Base-by-base conservation (phyloP, 495 filamentous ascomycete species). In the Friedmanniomyces endolithicus region DNA sequence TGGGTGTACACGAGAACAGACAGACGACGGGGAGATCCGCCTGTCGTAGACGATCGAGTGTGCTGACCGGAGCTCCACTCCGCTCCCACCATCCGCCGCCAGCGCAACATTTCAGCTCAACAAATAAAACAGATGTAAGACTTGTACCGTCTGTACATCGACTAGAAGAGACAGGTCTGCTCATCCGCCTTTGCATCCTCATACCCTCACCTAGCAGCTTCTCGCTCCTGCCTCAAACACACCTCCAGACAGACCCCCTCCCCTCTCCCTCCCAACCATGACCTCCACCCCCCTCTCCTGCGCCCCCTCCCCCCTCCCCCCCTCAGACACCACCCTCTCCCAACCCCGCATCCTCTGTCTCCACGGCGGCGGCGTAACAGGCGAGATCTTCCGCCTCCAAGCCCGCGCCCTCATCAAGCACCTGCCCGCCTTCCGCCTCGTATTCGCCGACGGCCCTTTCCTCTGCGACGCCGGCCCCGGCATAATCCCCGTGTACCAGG, bases 331-430 rank as follows among this genome's bases (percentile, higher is more conserved):
- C 24, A n/a, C 47, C 16, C 24, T 34, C 47, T n/a, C 3, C 34
- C 31, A 19, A 43, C 80, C 80, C 12, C 79, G 81, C 39, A 74
- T 86, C 46, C 79, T 85, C 57, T 84, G 79, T 68, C 73, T 85
- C 46, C 81, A 85, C 66, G 82, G 83, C 63, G 81, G 81, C 49
- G 80, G 81, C 56, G 73, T 75, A 47, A 84, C 79, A 59, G 78
- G 72, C 1, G 56, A 70, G n/a, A 74, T 85, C 57, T 84, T 85
- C 68, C 67, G 66, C 22, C 52, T 67, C 0, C 83, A 86, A 66
- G 76, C 75, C 55, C 79, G 81, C 53, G 66, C 67, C 14, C 62
- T 85, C 12, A 65, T 66, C 33, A 53, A 58, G n/a, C 55, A 52
- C 11, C 74, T 86, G 2, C 60, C 68, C 3, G 57, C 69, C 46